Conservation (phyloP, 169 alveolate species). For the Theileria orientalis region DNA sequence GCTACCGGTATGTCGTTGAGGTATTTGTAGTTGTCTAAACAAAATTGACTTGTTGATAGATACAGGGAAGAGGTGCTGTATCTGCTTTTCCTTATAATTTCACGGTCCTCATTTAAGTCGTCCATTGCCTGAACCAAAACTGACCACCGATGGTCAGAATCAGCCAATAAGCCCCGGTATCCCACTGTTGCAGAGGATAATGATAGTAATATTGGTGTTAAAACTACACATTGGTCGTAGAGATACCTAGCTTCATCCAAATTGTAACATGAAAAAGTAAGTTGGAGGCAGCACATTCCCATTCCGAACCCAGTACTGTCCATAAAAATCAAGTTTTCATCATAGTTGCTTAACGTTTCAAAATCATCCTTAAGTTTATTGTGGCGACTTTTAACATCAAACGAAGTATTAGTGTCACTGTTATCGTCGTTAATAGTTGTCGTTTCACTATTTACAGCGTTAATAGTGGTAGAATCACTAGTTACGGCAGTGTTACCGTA, state of each 20-base stretch:
- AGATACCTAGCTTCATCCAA: conserved; percentile 86
- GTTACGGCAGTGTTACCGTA: background rate
- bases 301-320: conserved; percentile 96
- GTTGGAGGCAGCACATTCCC: conserved; percentile 93
- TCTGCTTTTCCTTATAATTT: conserved; percentile 84
- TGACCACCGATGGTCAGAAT: conserved; percentile 91
- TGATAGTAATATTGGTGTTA: conserved; percentile 90
- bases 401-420: conserved; percentile 11
- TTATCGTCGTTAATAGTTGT: conserved; percentile 11
- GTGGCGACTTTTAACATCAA: background rate
- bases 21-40: conserved; percentile 60
- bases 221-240: conserved; percentile 90
- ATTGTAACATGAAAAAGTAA: conserved; percentile 82
- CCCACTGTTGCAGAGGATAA: conserved; percentile 91
- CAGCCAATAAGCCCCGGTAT: conserved; percentile 87
- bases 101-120: conserved; percentile 88
- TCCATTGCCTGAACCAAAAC: conserved; percentile 89
- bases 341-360: too few relatives aligned
- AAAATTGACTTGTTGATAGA: conserved; percentile 78
- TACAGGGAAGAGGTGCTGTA: conserved; percentile 87
- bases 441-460: background rate
- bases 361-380: conserved; percentile 12
- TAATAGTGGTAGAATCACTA: background rate
- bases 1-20: conserved; percentile 86
- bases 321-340: conserved; percentile 79